Conservation (phyloP, 257 asterid genomes). For the Scutellaria minor region DNA sequence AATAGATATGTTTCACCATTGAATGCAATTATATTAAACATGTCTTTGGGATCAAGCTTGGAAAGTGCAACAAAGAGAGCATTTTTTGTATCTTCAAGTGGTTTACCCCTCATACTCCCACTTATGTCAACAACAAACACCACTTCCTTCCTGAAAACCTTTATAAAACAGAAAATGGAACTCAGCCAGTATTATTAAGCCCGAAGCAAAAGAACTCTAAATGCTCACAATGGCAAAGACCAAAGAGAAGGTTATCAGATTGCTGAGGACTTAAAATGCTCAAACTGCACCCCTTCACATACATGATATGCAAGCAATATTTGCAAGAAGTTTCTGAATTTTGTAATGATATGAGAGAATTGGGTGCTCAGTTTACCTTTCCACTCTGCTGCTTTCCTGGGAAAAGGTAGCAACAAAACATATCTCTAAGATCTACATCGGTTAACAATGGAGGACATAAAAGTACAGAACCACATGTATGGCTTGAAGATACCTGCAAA, state of each 20-base stretch:
- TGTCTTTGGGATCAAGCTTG: slow-evolving; percentile 61
- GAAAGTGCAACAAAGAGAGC: slow-evolving; percentile 66
- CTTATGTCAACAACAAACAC: slow-evolving; percentile 78
- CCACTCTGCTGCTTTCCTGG: slow-evolving; percentile 61
- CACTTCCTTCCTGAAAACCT: slow-evolving; percentile 71
- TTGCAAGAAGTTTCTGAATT: slow-evolving; percentile 23
- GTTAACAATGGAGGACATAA: slow-evolving; percentile 65
- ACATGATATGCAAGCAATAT: background rate
- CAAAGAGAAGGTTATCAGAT: slow-evolving; percentile 6
- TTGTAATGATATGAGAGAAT: slow-evolving; percentile 17
- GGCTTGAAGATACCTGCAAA: slow-evolving; percentile 66
- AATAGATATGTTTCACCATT: slow-evolving; percentile 55
- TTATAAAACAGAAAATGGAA: slow-evolving; percentile 27
- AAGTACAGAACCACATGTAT: slow-evolving; percentile 62
- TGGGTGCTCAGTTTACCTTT: slow-evolving; percentile 51
- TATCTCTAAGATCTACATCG: slow-evolving; percentile 73
- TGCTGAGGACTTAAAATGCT: slow-evolving; percentile 15
- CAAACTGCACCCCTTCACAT: slow-evolving; percentile 5
- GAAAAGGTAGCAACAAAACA: slow-evolving; percentile 79
- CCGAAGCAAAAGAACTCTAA: slow-evolving; percentile 16
- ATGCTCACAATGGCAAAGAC: slow-evolving; percentile 12
- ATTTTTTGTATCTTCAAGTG: slow-evolving; percentile 61
- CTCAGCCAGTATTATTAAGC: slow-evolving; percentile 32
- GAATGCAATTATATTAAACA: slow-evolving; percentile 65
- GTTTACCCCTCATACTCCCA: slow-evolving; percentile 74